Conservation (phyloP, 768 basidiomycete species). For the Strobilomyces echinocephalus region DNA sequence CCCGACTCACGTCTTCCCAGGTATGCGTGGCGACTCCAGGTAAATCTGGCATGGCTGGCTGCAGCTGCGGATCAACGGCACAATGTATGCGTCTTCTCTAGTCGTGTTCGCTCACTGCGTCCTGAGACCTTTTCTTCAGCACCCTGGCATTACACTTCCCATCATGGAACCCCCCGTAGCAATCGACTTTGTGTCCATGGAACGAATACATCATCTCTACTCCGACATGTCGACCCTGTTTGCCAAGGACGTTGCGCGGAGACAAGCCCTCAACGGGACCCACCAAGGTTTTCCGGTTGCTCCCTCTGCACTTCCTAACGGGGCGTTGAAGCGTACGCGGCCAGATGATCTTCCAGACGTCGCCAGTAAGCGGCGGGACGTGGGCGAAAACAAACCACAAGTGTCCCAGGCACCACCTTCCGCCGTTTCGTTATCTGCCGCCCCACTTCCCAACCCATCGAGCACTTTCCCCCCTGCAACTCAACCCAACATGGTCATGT, state of each 20-base stretch:
- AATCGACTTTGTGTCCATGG: slow-evolving; percentile 48
- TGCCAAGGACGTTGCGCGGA: slow-evolving; percentile 53
- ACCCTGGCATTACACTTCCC: slow-evolving; percentile 42
- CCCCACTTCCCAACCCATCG: slow-evolving; percentile 21
- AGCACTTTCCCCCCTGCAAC: slow-evolving; percentile 19
- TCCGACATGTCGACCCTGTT: slow-evolving; percentile 56
- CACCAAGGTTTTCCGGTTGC: slow-evolving; percentile 22
- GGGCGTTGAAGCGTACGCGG: slow-evolving; percentile 58
- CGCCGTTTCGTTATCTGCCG: slow-evolving; percentile 14
- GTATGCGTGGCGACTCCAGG: slow-evolving; percentile 57
- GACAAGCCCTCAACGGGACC: slow-evolving; percentile 32
- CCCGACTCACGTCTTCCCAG: slow-evolving; percentile 34
- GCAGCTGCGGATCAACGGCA: slow-evolving; percentile 58
- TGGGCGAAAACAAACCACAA: slow-evolving; percentile 53
- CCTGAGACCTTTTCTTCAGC: slow-evolving; percentile 16
- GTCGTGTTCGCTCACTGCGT: neutral
- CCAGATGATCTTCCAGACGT: slow-evolving; percentile 44
- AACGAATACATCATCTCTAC: slow-evolving; percentile 66
- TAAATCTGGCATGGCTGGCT: slow-evolving; percentile 69
- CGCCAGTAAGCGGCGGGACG: slow-evolving; percentile 64
- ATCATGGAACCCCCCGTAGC: slow-evolving; percentile 51
- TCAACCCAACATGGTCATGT: slow-evolving; percentile 10
- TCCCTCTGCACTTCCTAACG: slow-evolving; percentile 19
- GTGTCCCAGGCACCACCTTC: slow-evolving; percentile 40
- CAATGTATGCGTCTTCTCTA: slow-evolving; percentile 36